These are phyloP conservation scores for Penicillium sp. DNA, from an alignment of 2,329 filamentous ascomycete genomes.

Conservation along the genomic window DNA sequence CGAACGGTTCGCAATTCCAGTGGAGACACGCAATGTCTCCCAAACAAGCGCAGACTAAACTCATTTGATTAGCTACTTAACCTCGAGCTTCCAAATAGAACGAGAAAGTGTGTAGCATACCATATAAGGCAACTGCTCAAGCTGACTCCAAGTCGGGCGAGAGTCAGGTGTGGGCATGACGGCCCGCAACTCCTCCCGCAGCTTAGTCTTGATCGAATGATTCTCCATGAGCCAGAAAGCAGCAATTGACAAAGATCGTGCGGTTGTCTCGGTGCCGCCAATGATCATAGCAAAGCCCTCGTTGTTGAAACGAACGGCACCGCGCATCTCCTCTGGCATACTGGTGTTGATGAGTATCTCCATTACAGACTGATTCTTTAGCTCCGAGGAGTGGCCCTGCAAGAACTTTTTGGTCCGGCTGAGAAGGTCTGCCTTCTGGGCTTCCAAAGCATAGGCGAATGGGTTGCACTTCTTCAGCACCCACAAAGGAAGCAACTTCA, in stretches of 20 bases:
- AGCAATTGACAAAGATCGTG: conserved; percentile 28
- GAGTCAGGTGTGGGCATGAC: conserved; percentile 30
- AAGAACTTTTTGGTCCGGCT: conserved; percentile 6
- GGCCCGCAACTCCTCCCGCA: conserved; percentile 31
- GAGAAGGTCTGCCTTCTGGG: conserved; percentile 18
- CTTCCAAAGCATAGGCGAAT: conserved; percentile 12
- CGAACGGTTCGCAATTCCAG: conserved; percentile 36
- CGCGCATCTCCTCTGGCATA: conserved; percentile 21
- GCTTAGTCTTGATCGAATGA: conserved; percentile 12
- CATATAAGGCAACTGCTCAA: conserved; percentile 40
- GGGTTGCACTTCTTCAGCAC: conserved; percentile 14
- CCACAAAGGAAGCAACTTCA: conserved; percentile 10
- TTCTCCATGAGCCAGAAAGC: conserved; percentile 30
- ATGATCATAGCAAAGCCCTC: conserved; percentile 42
- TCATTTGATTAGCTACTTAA: neutral
- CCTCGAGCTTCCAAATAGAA: neutral
- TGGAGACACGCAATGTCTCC: conserved; percentile 44
- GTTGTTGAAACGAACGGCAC: conserved; percentile 34
- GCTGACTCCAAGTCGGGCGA: conserved; percentile 28
- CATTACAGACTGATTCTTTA: conserved; percentile 12
- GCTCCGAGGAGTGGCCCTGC: neutral
- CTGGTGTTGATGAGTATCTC: conserved; percentile 14
- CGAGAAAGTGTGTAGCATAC: neutral
- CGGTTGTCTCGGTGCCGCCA: conserved; percentile 46
- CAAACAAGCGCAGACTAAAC: conserved; percentile 19